phyloP scores from a whole-genome alignment of 495 filamentous ascomycete species.

The Hyphodiscus hymeniophilus region DNA sequence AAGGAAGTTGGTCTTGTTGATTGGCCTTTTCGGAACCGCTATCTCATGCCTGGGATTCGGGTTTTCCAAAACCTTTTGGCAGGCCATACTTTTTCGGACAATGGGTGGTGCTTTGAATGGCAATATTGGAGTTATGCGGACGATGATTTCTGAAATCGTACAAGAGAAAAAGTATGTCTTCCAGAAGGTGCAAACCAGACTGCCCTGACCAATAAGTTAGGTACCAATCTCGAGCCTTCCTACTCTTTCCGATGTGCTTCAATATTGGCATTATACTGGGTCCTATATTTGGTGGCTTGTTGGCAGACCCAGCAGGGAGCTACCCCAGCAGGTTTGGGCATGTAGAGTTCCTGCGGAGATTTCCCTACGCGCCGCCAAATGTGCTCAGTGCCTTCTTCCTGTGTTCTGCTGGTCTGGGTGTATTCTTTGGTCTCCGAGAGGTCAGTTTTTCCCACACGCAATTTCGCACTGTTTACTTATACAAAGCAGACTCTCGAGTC shows the following conservation, averaged over 20 bases:
- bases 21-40: constrained; percentile 61
- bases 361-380: constrained; percentile 71
- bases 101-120: constrained; percentile 74
- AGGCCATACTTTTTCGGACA: constrained; percentile 64
- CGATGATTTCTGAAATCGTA: constrained; percentile 66
- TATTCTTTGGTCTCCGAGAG: constrained; percentile 63
- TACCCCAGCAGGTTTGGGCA: constrained; percentile 64
- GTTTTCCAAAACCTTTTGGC: constrained; percentile 64
- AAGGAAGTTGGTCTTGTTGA: constrained; percentile 66
- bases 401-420: constrained; percentile 39
- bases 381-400: constrained; percentile 62
- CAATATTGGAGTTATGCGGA: constrained; percentile 72
- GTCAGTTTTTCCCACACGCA: constrained; percentile 25
- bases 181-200: neutral
- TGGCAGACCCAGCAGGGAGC: constrained; percentile 63
- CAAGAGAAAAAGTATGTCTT: constrained; percentile 54
- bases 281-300: constrained; percentile 60
- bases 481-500: constrained; percentile 39
- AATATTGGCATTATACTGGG: constrained; percentile 73
- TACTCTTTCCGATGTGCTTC: constrained; percentile 71
- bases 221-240: constrained; percentile 69
- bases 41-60: constrained; percentile 68
- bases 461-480: neutral
- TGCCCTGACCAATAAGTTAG: constrained; percentile 42
- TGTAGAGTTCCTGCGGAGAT: constrained; percentile 55